Evolutionary conservation across 2,329 filamentous ascomycete species (phyloP).

Genomic region (Chaetomium olivaceum): DNA sequence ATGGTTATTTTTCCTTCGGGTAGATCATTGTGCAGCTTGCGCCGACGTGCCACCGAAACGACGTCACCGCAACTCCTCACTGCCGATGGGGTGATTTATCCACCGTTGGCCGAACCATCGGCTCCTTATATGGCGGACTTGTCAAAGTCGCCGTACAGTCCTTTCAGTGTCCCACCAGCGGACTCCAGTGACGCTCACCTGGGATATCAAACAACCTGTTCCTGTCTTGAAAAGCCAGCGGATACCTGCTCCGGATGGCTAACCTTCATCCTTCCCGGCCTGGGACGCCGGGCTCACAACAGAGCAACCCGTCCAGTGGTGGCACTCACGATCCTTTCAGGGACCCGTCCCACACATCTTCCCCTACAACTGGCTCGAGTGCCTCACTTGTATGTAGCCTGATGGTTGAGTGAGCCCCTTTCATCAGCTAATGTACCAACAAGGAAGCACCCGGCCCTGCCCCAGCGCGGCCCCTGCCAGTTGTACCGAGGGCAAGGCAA

Average conservation of each 20-base stretch:
- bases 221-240: background rate
- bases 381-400: constrained; percentile 14
- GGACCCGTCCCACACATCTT: constrained; percentile 22
- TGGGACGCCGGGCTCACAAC: constrained; percentile 18
- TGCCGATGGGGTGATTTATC: background rate
- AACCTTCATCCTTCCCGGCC: constrained; percentile 12
- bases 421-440: constrained; percentile 1
- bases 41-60: constrained; percentile 16
- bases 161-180: background rate
- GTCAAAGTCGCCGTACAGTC: background rate
- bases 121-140: constrained; percentile 10
- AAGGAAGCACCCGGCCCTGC: constrained; percentile 17
- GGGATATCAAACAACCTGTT: background rate
- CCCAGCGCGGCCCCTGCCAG: constrained; percentile 10
- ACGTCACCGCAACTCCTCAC: constrained; percentile 15
- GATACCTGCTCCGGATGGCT: constrained; percentile 17
- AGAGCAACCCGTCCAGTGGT: constrained; percentile 8
- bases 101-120: background rate
- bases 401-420: background rate
- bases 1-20: constrained; percentile 13
- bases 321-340: constrained; percentile 29
- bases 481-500: background rate
- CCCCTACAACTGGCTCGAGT: constrained; percentile 18
- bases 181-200: background rate
- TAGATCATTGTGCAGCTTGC: constrained; percentile 15